Evolutionary conservation across 129 eudicot species (phyloP).

Genomic region (Flaveria linearis): DNA sequence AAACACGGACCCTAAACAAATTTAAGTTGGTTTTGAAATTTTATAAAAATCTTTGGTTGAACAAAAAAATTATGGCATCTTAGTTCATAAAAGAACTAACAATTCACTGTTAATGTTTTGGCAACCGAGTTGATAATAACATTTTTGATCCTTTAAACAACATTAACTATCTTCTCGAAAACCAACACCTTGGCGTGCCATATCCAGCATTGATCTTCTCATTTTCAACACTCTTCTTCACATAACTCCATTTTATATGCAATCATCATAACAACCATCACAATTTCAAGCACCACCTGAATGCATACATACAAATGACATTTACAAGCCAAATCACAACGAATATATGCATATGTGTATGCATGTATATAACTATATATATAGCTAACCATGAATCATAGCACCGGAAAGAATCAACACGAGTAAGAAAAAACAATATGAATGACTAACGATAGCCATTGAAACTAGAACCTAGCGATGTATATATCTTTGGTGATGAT

Average conservation of each 20-base stretch:
- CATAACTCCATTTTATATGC: too few species aligned
- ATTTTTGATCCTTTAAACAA: slow-evolving; percentile 18
- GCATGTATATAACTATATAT: too few species aligned
- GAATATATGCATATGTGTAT: too few species aligned
- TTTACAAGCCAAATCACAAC: too few species aligned
- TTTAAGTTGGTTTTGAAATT: neutral
- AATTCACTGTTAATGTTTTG: neutral
- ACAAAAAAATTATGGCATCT: neutral
- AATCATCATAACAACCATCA: too few species aligned
- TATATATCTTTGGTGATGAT: neutral
- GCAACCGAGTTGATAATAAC: neutral
- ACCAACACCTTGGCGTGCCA: neutral
- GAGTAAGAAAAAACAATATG: neutral
- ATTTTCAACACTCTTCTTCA: too few species aligned
- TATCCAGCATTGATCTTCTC: too few species aligned
- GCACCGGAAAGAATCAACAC: neutral
- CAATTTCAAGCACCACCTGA: too few species aligned
- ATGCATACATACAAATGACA: too few species aligned
- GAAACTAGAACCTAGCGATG: neutral
- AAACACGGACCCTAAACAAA: too few species aligned
- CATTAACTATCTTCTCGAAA: neutral
- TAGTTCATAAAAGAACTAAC: neutral
- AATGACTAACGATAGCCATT: neutral
- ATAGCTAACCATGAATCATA: neutral
- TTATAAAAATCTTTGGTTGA: neutral